phyloP scores from a whole-genome alignment of 2,329 filamentous ascomycete genomes.

The Plectosphaerella sp. region DNA sequence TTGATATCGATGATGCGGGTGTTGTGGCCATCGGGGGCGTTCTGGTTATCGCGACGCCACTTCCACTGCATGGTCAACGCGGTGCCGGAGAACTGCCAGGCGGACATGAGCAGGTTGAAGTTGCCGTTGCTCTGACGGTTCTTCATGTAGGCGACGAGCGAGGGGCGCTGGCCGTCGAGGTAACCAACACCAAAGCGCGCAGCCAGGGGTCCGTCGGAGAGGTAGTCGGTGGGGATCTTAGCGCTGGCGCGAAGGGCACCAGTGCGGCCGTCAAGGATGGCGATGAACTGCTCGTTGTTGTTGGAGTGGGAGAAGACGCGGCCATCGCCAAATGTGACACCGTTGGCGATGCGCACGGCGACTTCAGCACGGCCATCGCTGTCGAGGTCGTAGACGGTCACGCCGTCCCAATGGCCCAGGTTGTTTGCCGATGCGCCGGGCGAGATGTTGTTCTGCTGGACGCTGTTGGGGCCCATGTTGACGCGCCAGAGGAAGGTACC shows the following conservation, averaged over 20 bases:
- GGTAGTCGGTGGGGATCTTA: conserved; percentile 5
- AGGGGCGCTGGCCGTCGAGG: conserved; percentile 11
- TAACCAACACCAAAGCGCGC: conserved; percentile 14
- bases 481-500: conserved; percentile 15
- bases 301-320: conserved; percentile 7
- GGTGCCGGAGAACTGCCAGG: conserved; percentile 14
- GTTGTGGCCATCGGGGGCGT: conserved; percentile 15
- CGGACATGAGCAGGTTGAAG: conserved; percentile 9
- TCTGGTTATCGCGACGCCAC: conserved; percentile 10
- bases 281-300: conserved; percentile 15
- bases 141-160: conserved; percentile 15
- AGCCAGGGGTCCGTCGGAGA: conserved; percentile 8
- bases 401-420: conserved; percentile 16
- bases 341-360: conserved; percentile 16
- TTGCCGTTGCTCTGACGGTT: conserved; percentile 9
- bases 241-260: conserved; percentile 10
- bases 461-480: conserved; percentile 14
- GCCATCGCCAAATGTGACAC: conserved; percentile 14
- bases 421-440: conserved; percentile 13
- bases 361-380: conserved; percentile 16
- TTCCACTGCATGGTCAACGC: conserved; percentile 14
- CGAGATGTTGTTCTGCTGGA: conserved; percentile 15
- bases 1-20: conserved; percentile 16
- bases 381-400: conserved; percentile 18
- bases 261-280: conserved; percentile 14